Evolutionary conservation across 2,329 filamentous ascomycete species (phyloP), one percentile per base, ranked within the genome.

Genomic region (Chalara sp.): DNA sequence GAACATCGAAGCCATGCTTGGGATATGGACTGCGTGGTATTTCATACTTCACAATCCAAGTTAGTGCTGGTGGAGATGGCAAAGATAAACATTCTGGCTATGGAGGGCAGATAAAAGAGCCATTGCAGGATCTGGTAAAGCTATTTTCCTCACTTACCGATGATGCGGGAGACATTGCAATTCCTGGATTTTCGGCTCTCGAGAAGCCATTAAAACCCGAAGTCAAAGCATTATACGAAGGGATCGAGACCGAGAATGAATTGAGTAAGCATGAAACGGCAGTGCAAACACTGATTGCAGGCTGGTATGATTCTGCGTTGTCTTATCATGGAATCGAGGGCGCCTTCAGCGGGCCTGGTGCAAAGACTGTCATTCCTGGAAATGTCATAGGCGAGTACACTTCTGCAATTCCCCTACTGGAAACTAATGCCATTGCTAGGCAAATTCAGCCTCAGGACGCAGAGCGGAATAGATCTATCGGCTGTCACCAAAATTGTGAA

Each of bases 401-500:
- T 21, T 21, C 21, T 21, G 21, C 21, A 21, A 21, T 3, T 21
- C 21, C 21, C 21, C 21, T 21, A 21, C 21, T 21, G 21, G 3
- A 21, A 21, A 21, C 21, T 21, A 21, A 21, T 21, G 21, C 21
- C 21, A 21, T 21, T 21, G 21, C 21, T 21, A 21, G 21, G 41
- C 6, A 50, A 50, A 28, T 50, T 50, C 11, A 46, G 42, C 30
- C 44, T 50, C 7, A 42, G 44, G 3, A 47, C 48, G 10, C 42
- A 46, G 2, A 42, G 42, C 5, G n/a, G 7, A 6, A 47, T 50
- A 44, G 6, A 46, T 6, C 11, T 30, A 12, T 5, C 46, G 7
- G 7, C 28, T 2, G 44, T 47, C 3, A 47, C 42, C n/a, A 3
- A 50, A 31, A 42, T 47, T 30, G 45, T 43, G 1, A 47, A 39